Evolutionary conservation across 257 asterid genomes (phyloP).

Genomic region (Marsdenia floribunda): DNA sequence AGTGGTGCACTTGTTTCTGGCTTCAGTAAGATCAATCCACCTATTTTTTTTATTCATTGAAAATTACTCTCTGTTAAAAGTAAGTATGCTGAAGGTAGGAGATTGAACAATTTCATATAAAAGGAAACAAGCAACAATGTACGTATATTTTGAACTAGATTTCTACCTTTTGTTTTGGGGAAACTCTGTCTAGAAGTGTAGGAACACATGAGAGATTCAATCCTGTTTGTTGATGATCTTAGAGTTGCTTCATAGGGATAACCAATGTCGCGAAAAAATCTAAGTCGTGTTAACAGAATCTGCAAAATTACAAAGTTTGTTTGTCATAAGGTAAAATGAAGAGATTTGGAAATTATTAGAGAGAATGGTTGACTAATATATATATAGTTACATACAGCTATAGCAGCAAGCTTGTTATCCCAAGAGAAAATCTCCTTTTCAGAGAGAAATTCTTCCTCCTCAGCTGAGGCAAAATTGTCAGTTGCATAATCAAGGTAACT

Average conservation of each 20-base stretch:
- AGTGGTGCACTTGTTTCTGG: constrained; percentile 34
- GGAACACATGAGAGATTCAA: constrained; percentile 48
- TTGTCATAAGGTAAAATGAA: neutral
- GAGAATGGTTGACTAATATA: neutral
- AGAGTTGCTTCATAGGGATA: constrained; percentile 50
- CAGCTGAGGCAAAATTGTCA: constrained; percentile 36
- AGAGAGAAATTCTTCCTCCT: constrained; percentile 32
- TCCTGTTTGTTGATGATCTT: constrained; percentile 40
- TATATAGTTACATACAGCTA: constrained; percentile 25
- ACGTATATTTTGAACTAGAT: neutral
- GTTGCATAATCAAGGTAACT: constrained; percentile 42
- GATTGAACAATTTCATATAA: too few relatives aligned
- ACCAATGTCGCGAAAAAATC: constrained; percentile 49
- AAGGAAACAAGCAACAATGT: too few relatives aligned
- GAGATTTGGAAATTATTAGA: neutral
- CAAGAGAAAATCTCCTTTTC: constrained; percentile 44
- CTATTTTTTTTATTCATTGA: constrained; percentile 16
- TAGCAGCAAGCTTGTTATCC: constrained; percentile 54
- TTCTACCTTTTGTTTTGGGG: constrained; percentile 34
- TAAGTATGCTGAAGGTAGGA: too few relatives aligned
- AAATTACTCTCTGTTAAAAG: neutral
- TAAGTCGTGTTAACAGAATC: constrained; percentile 44
- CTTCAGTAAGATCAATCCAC: constrained; percentile 46
- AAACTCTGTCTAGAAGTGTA: constrained; percentile 32
- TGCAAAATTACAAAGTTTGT: constrained; percentile 2